Evolutionary conservation across 768 basidiomycete species (phyloP).

Genomic region (Gymnopilus junonius): DNA sequence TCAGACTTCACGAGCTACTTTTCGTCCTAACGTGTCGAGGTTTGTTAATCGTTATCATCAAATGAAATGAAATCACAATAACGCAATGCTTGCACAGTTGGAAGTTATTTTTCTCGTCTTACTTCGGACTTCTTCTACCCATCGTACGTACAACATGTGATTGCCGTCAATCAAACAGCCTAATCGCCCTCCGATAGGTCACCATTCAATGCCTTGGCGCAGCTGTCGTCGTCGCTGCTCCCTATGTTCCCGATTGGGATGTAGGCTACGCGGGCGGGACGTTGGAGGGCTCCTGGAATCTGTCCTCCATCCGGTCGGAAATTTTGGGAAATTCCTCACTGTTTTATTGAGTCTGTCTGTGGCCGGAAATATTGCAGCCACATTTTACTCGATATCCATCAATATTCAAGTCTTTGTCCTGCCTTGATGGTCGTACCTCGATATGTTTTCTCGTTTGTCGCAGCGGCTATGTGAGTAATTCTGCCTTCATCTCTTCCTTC

Average conservation of each 20-base stretch:
- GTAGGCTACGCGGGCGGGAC: constrained; percentile 56
- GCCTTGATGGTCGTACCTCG: constrained; percentile 64
- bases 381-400: constrained; percentile 81
- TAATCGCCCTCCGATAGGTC: constrained; percentile 36
- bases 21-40: constrained; percentile 61
- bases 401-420: constrained; percentile 75
- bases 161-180: not conserved
- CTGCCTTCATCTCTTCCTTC: not conserved
- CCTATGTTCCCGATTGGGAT: constrained; percentile 64
- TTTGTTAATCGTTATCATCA: constrained; percentile 18
- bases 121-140: constrained; percentile 69
- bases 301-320: constrained; percentile 70
- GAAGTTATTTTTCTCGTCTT: constrained; percentile 71
- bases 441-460: constrained; percentile 76
- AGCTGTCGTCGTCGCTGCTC: constrained; percentile 61
- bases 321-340: constrained; percentile 80
- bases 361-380: constrained; percentile 79
- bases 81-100: constrained; percentile 42
- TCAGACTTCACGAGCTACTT: constrained; percentile 83
- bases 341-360: constrained; percentile 84
- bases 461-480: constrained; percentile 65
- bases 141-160: constrained; percentile 35
- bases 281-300: constrained; percentile 76
- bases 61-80: not conserved
- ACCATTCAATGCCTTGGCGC: constrained; percentile 58